Base-by-base conservation (phyloP, 2,329 filamentous ascomycete species). In the Pseudogymnoascus sp. region DNA sequence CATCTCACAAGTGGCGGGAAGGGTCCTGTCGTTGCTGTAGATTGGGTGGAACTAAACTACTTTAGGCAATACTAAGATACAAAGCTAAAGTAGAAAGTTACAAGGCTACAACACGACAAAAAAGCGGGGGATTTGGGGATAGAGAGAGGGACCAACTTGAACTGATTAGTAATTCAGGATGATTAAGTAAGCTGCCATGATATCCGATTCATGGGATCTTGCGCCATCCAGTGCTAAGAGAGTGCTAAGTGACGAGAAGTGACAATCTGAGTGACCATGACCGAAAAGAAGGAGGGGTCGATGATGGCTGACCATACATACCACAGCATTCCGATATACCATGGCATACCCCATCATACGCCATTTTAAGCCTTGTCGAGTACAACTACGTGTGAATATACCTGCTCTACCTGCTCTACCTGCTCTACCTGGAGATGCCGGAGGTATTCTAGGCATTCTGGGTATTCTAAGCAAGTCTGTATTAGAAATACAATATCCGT, bases 171-270 rank as follows among this genome's bases (percentile, higher is more conserved):
- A 51, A 51, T 51, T 51, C 23, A n/a, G 1, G 11, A 3, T 26
- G 45, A 51, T 51, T 51, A 51, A 51, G 45, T 51, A 51, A 51
- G 45, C 45, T 51, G 45, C 45, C 45, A n/a, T 51, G 21, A 29
- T 51, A 51, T 51, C 42, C 42, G 42, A 51, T 51, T 51, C 42
- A 51, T 26, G 5, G 12, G 21, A 51, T 51, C 42, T 51, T 51
- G 42, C 42, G 42, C 42, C 42, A 51, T 51, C 21, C 21, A 51
- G 42, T 51, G 21, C 42, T 47, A 31, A 31, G 29, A 31, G 29
- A 31, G 29, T 31, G 6, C 29, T 31, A 31, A 31, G 29, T 8
- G 29, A 26, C 23, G 23, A 26, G 5, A 5, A 26, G 23, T 26
- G 23, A 26, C 23, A 3, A 26, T 26, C 23, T 26, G 23, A 26